Base-by-base conservation (phyloP, 2,329 filamentous ascomycete species). In the Paracoccidioides lutzii region DNA sequence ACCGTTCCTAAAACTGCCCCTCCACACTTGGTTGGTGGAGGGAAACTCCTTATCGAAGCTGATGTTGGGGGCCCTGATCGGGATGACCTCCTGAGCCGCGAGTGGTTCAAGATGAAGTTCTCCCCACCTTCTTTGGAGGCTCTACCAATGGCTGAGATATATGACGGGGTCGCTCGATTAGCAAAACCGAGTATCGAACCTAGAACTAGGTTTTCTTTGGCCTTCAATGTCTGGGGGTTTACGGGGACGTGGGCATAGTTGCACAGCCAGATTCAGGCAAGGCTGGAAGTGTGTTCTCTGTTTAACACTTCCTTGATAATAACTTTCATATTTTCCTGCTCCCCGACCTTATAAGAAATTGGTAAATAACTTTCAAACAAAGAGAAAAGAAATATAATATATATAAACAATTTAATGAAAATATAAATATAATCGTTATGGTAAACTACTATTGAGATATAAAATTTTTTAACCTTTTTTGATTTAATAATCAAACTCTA, bases 141-240 rank as follows among this genome's bases (percentile, higher is more conserved):
- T 10, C 28, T 55, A 12, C 53, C 53, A 4, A 46, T 55, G 53
- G 14, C 9, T 55, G n/a, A 55, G 6, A 55, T 55, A 49, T 49
- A 55, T 49, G 6, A 49, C 3, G 44, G 9, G 33, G 22, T 55
- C 30, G 38, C 45, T 14, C 32, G 4, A 6, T 5, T 55, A 32
- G 15, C 43, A 22, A 49, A 49, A 15, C 53, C 53, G 12, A 30
- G 50, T 49, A 55, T 55, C 40, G 53, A 49, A 8, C 32, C 43
- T 28, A 46, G 53, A 10, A 55, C 43, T 37, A 46, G 33, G 37
- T 49, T 55, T 41, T 28, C 32, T 14, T 32, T 55, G 42, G 45
- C 45, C 8, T 55, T 55, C 30, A 55, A 55, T 37, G 30, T 55
- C 28, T 55, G 53, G 53, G 53, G 53, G 9, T 55, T 44, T 28